These are phyloP conservation scores for Brassica cretica DNA, from an alignment of 345 rosid genomes.

Conservation along the genomic window DNA sequence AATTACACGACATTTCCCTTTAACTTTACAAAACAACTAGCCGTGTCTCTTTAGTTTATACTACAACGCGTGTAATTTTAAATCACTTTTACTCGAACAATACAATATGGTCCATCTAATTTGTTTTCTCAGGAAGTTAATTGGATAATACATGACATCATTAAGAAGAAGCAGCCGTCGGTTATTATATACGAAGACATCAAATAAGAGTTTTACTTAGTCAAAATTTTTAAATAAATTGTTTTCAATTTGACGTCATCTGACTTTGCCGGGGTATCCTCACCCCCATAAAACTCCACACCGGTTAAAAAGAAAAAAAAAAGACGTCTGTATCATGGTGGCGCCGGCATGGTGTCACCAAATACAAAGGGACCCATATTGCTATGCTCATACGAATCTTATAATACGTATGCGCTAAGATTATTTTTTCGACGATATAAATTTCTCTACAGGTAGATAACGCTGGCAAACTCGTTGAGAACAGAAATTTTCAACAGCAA, in stretches of 20 bases:
- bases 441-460: not conserved
- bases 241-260: not conserved
- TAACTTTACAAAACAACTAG: slow-evolving; percentile 38
- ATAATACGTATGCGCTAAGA: slow-evolving; percentile 26
- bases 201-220: slow-evolving; percentile 6
- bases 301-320: slow-evolving; percentile 5
- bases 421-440: not conserved
- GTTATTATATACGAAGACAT: slow-evolving; percentile 8
- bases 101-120: not conserved
- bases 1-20: slow-evolving; percentile 34
- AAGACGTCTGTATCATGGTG: slow-evolving; percentile 34
- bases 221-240: not conserved
- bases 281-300: slow-evolving; percentile 17
- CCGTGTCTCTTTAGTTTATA: not conserved
- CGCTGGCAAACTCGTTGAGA: not conserved
- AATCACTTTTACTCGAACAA: not conserved
- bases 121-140: not conserved
- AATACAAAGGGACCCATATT: slow-evolving; percentile 33
- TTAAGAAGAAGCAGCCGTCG: slow-evolving; percentile 28
- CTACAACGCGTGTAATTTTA: not conserved
- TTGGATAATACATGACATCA: slow-evolving; percentile 15
- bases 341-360: slow-evolving; percentile 35
- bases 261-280: slow-evolving; percentile 4
- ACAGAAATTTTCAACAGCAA: not conserved
- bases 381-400: slow-evolving; percentile 38